These are phyloP conservation scores for Zelopaecilomyces penicillatus DNA, from an alignment of 2,329 filamentous ascomycete genomes.

Conservation along the genomic window DNA sequence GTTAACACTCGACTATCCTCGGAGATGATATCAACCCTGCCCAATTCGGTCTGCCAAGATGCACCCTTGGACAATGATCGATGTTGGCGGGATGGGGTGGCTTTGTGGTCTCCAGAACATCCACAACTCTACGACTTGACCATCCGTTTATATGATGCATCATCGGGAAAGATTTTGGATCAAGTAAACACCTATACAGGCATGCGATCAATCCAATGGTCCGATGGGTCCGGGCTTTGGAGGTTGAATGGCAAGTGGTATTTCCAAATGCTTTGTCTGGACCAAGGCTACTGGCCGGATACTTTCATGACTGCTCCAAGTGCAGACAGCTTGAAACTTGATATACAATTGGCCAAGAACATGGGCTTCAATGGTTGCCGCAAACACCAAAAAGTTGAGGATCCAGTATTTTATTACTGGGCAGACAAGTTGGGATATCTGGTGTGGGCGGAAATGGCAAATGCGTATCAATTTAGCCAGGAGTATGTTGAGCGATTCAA, in stretches of 20 bases:
- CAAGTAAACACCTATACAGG: conserved; percentile 52
- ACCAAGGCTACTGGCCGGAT: conserved; percentile 56
- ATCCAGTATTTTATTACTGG: conserved; percentile 52
- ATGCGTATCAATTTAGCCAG: conserved; percentile 52
- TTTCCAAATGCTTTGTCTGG: conserved; percentile 52
- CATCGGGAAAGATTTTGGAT: conserved; percentile 36
- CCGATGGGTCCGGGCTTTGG: conserved; percentile 48
- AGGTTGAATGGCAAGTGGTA: conserved; percentile 49
- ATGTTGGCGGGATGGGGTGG: conserved; percentile 46
- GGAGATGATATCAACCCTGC: conserved; percentile 30
- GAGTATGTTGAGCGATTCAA: conserved; percentile 53
- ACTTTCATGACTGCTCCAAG: conserved; percentile 52
- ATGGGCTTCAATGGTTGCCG: conserved; percentile 59
- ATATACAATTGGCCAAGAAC: conserved; percentile 48
- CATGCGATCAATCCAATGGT: conserved; percentile 54
- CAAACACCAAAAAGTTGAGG: conserved; percentile 58
- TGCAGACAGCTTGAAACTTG: conserved; percentile 34
- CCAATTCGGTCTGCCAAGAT: conserved; percentile 22
- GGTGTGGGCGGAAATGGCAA: conserved; percentile 58
- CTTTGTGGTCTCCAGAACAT: conserved; percentile 53
- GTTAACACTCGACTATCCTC: conserved; percentile 40
- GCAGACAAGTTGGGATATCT: conserved; percentile 53
- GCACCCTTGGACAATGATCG: conserved; percentile 28
- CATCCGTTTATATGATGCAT: conserved; percentile 41
- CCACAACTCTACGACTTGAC: conserved; percentile 48